These are phyloP conservation scores for Gracilaria domingensis DNA, from an alignment of 23 red algal genomes.

Conservation along the genomic window DNA sequence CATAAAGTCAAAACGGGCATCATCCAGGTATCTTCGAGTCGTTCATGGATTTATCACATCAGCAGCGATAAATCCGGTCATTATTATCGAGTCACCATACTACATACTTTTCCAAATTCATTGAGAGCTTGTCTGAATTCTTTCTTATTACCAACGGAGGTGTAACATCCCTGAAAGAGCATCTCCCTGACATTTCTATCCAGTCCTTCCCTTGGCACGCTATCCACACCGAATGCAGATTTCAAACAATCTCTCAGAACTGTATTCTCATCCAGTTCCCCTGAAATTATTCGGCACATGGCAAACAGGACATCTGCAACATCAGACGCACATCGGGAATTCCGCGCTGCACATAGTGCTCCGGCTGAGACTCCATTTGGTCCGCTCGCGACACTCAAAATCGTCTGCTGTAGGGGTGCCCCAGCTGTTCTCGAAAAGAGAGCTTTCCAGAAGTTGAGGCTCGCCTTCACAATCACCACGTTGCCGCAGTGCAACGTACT, in stretches of 20 bases:
- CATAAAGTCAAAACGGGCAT: no score
- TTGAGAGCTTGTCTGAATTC: slow-evolving; percentile 30
- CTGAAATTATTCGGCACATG: slow-evolving; percentile 32
- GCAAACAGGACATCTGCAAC: slow-evolving; percentile 47
- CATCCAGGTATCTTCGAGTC: no score
- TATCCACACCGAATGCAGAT: slow-evolving; percentile 20
- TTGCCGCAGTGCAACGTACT: slow-evolving; percentile 7
- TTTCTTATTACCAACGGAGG: slow-evolving; percentile 19
- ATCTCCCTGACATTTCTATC: slow-evolving; percentile 31
- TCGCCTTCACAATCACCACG: not conserved
- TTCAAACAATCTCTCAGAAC: slow-evolving; percentile 21
- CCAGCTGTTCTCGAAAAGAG: slow-evolving; percentile 15
- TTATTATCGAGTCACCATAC: slow-evolving; percentile 9
- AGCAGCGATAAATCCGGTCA: not conserved
- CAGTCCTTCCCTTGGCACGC: slow-evolving; percentile 14
- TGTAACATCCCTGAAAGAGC: slow-evolving; percentile 22
- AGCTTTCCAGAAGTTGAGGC: slow-evolving; percentile 34
- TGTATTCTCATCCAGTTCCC: slow-evolving; percentile 12
- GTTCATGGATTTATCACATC: no score
- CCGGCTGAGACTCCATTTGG: slow-evolving; percentile 5
- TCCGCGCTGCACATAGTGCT: slow-evolving; percentile 17
- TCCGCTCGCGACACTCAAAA: slow-evolving; percentile 11
- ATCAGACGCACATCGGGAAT: slow-evolving; percentile 28
- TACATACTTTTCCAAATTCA: slow-evolving; percentile 20
- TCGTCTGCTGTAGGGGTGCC: not conserved